Base-by-base conservation (phyloP, 164 flowering plant species). In the Sedum album region DNA sequence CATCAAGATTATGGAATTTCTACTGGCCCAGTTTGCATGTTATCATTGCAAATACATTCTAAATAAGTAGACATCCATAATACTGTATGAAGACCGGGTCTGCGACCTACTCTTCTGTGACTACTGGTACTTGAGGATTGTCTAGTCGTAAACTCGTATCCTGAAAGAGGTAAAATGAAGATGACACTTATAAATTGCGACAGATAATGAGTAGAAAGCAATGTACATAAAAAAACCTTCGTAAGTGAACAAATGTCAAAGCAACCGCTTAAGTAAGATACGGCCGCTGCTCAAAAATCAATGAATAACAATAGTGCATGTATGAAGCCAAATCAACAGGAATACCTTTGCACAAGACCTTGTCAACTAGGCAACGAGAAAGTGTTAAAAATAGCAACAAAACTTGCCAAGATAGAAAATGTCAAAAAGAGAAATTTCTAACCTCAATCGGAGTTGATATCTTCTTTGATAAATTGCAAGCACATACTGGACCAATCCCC, bases 291-390 rank as follows among this genome's bases (percentile, higher is more conserved):
- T 94, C 99, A 80, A 94, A 94, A 70, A 92, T 88, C 85, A 94
- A 72, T 1, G 99, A 88, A 69, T 92, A 96, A 71, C 99, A 94
- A 69, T 94, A 94, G n/a, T n/a, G n/a, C n/a, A n/a, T n/a, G n/a
- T n/a, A n/a, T n/a, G n/a, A n/a, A n/a, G n/a, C n/a, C n/a, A 76
- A 94, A 71, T 91, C 99, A 80, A 90, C 96, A 1, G 99, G 97
- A 71, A 86, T 88, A 42, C 88, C 79, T 82, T 92, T 94, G 84
- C 97, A 94, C 30, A 94, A 73, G 74, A 88, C 96, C 98, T 93
- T 66, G 25, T 2, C 46, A 41, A 61, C 55, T 17, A 66, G 67
- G 23, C 5, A 38, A 17, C 3, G 9, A 3, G n/a, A n/a, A n/a
- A n/a, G n/a, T n/a, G n/a, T n/a, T n/a, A n/a, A n/a, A n/a, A n/a